Evolutionary conservation across 1,139 yeast genomes (phyloP), one percentile per base, ranked within the genome.

Genomic region (Scheffersomyces insectosa): DNA sequence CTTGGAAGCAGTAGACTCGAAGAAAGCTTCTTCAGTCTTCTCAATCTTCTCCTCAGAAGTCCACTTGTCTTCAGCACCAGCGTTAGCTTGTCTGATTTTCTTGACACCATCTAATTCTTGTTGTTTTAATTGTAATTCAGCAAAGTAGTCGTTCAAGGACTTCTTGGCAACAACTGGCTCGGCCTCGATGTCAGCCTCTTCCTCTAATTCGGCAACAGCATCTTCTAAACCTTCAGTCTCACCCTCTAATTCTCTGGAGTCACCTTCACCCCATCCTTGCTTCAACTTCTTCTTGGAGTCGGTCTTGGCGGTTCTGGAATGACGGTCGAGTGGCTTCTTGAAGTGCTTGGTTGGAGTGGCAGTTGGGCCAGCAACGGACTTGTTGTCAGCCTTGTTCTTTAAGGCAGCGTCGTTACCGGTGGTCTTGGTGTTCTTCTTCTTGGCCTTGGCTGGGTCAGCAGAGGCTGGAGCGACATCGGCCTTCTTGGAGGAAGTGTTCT

Each of bases 381-480:
- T 82, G 91, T 91, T 91, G 77, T 83, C 82, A 64, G 70, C 62
- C 77, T 82, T 84, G 80, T 77, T 82, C 73, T 80, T 86, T 70
- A 84, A 73, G 52, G 95, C 96, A 61, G 89, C 96, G 65, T 90
- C 97, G 77, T 89, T 91, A 68, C 96, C 96, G 57, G 85, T 70
- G 47, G 83, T 72, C 68, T 79, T 79, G 64, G 84, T 75, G 70
- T 75, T 64, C 70, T 77, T 78, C 72, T 88, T 85, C 75, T 78
- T 86, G 58, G 96, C 91, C 74, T 79, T 84, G 58, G 91, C 70
- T 65, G 86, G 85, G 76, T 85, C 87, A 53, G 91, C 90, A 55
- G 85, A 80, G 51, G 90, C 78, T 60, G 96, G 96, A 51, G 96
- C 82, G 54, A 75, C 83, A 66, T 90, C 97, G 47, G 83, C 67